Evolutionary conservation across 1,284 basidiomycete species (phyloP), one percentile per base, ranked within the genome.

Genomic region (Pascua guehoae): DNA sequence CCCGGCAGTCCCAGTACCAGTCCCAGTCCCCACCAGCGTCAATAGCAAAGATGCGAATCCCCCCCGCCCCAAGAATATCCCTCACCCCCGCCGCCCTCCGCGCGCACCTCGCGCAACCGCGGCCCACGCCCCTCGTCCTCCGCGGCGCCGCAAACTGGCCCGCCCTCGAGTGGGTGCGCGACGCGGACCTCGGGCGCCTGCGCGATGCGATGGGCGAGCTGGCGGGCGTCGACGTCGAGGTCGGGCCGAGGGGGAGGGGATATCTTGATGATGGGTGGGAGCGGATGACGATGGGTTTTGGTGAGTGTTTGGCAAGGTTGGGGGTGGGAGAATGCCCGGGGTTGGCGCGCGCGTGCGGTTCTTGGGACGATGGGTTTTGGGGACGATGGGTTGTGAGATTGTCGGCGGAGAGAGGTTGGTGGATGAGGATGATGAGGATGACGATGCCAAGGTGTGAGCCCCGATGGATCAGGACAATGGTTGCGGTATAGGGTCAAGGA

Each of bases 361-460:
- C n/a, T n/a, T n/a, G n/a, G n/a, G 2, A 54, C 62, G 3, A 72
- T 75, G 70, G 66, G 67, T 4, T 73, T 74, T 51, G 69, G 70
- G 24, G 24, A 32, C 7, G 24, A 7, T 32, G 24, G 24, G 24
- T 32, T 7, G 24, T 32, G 24, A 32, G 24, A 32, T 4, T 32
- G 24, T 32, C 4, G 24, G 7, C 24, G 24, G 24, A 7, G 24
- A 32, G 24, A 32, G 24, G 24, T 7, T 32, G 24, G 24, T 7
- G 24, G 3, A 7, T 7, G 24, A 32, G 24, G 24, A 32, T 7
- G 24, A 7, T 32, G 24, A 32, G 4, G 24, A 7, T 32, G 24
- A 32, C 24, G 24, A 7, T 32, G 24, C 3, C 24, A 32, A 32
- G 24, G 24, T 32, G 24, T 32, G 24, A 32, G 24, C 24, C 24